Evolutionary conservation across 2,329 filamentous ascomycete genomes (phyloP).

Genomic region (Mycocentrospora acerina): DNA sequence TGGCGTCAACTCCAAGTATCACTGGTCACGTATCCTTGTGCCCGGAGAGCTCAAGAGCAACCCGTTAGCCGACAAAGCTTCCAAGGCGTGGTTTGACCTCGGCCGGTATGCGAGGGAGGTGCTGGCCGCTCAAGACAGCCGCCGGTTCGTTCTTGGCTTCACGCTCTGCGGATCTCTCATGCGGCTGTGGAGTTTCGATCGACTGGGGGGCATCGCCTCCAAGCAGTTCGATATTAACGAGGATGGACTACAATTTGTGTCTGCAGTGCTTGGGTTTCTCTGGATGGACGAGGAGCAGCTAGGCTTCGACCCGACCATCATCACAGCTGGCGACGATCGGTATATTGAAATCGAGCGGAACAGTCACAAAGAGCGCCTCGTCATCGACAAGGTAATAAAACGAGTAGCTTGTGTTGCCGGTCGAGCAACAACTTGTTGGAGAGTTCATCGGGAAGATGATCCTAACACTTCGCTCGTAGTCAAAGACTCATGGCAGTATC

Average conservation of each 20-base stretch:
- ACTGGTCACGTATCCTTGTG: constrained; percentile 49
- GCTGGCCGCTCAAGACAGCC: constrained; percentile 31
- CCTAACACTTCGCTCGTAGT: constrained; percentile 38
- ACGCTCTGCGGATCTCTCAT: constrained; percentile 51
- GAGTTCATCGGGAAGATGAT: neutral
- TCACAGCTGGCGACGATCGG: constrained; percentile 29
- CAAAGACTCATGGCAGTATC: constrained; percentile 51
- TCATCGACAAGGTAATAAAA: constrained; percentile 19
- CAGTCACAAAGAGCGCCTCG: constrained; percentile 16
- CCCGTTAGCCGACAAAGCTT: constrained; percentile 42
- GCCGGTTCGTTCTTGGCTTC: constrained; percentile 51
- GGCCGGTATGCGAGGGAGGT: constrained; percentile 50
- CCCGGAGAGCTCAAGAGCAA: constrained; percentile 52
- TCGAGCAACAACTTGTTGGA: constrained; percentile 22
- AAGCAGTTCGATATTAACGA: constrained; percentile 51
- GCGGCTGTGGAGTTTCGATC: constrained; percentile 52
- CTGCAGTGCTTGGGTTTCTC: constrained; percentile 46
- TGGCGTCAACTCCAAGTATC: constrained; percentile 15
- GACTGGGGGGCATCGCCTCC: constrained; percentile 49
- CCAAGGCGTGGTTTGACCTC: constrained; percentile 39
- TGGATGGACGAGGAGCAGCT: constrained; percentile 46
- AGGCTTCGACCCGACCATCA: constrained; percentile 50
- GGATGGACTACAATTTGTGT: constrained; percentile 46
- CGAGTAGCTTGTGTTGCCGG: constrained; percentile 13
- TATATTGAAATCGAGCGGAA: constrained; percentile 47